Conservation (phyloP, 2,329 filamentous ascomycete species). For the Microascus cirrosus region DNA sequence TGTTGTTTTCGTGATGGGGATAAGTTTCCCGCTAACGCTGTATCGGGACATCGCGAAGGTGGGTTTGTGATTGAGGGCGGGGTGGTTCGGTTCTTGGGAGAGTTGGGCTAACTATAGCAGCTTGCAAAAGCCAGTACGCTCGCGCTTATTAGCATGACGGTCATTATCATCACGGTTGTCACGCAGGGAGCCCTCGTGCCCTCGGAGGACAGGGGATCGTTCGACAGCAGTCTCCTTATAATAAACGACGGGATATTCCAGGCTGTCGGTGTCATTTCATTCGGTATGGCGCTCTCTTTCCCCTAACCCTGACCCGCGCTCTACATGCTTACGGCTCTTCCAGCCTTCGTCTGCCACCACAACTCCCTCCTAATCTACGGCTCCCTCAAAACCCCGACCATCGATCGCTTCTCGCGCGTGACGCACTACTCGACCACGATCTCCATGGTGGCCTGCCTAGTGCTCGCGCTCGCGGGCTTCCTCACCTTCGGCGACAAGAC, state of each 20-base stretch:
- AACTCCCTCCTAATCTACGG: slow-evolving; percentile 97
- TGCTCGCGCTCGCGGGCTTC: slow-evolving; percentile 82
- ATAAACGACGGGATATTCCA: slow-evolving; percentile 86
- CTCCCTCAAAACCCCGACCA: slow-evolving; percentile 83
- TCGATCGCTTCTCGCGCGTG: slow-evolving; percentile 86
- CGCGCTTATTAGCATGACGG: slow-evolving; percentile 81
- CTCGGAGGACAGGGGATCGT: slow-evolving; percentile 56
- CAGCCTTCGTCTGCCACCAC: slow-evolving; percentile 67
- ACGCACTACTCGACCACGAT: slow-evolving; percentile 89
- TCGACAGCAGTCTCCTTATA: slow-evolving; percentile 59
- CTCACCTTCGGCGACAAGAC: slow-evolving; percentile 88
- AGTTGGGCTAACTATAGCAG: slow-evolving; percentile 28
- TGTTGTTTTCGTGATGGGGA: slow-evolving; percentile 70
- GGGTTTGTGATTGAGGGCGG: slow-evolving; percentile 10
- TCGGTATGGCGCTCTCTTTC: slow-evolving; percentile 46
- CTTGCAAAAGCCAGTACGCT: slow-evolving; percentile 92
- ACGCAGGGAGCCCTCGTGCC: slow-evolving; percentile 72
- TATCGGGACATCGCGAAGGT: slow-evolving; percentile 98
- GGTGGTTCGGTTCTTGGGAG: background rate
- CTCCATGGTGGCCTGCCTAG: slow-evolving; percentile 82
- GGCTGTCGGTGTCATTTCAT: slow-evolving; percentile 95
- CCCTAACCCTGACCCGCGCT: background rate
- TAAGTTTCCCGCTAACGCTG: slow-evolving; percentile 84
- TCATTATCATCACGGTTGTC: slow-evolving; percentile 82
- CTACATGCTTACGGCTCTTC: slow-evolving; percentile 1